A percentile compares a stretch with the other conserved stretches of the same genome.
Conservation (phyloP, 306 rosid species). For the Vicia villosa region DNA sequence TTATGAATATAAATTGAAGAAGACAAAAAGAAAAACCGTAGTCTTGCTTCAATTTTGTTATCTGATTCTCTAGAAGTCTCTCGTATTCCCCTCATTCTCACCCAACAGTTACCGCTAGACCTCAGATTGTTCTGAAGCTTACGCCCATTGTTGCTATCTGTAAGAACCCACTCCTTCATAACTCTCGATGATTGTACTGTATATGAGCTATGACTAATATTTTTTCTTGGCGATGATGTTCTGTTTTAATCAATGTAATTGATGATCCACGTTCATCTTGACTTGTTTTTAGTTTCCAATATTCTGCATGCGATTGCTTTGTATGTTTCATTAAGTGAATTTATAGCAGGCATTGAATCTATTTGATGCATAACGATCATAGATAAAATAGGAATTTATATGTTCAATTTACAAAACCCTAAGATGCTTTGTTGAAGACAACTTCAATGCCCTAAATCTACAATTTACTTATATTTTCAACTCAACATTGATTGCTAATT, state of each 20-base stretch:
- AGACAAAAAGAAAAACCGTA: neutral
- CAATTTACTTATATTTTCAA: neutral
- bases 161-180: neutral
- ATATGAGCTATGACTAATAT: neutral
- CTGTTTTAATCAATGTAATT: neutral
- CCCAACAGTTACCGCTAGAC: slow-evolving; percentile 7
- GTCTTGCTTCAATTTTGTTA: neutral
- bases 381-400: neutral
- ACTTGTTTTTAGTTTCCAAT: neutral
- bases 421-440: neutral
- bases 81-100: neutral
- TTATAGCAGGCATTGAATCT: neutral
- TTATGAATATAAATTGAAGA: too few species aligned
- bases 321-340: slow-evolving; percentile 11
- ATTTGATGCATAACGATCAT: neutral
- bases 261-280: slow-evolving; percentile 10
- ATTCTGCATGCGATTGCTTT: neutral
- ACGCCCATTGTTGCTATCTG: slow-evolving; percentile 32
- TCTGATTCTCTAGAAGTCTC: slow-evolving; percentile 3
- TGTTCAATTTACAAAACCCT: slow-evolving; percentile 2
- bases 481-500: slow-evolving; percentile 5
- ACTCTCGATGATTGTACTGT: neutral
- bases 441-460: neutral
- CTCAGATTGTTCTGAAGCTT: slow-evolving; percentile 8
- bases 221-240: neutral